Evolutionary conservation across 495 filamentous ascomycete species (phyloP).

Genomic region (Penicillium robsamsonii): DNA sequence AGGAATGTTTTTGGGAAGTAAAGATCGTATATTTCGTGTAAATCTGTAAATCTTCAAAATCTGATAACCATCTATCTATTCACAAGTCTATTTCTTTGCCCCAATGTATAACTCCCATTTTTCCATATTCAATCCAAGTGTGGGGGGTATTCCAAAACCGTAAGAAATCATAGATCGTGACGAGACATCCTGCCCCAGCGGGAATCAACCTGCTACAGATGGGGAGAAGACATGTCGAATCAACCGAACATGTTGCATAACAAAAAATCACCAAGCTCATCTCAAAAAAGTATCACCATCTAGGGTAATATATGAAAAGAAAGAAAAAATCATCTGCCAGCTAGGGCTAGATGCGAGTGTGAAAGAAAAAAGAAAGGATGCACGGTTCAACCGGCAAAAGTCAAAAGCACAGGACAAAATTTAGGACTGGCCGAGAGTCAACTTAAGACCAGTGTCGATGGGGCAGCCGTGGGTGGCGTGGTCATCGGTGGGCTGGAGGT

Average conservation of each 20-base stretch:
- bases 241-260: constrained; percentile 32
- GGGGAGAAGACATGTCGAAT: constrained; percentile 28
- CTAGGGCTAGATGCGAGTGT: constrained; percentile 11
- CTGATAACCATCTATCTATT: constrained; percentile 15
- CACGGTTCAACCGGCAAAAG: constrained; percentile 30
- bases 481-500: constrained; percentile 43
- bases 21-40: constrained; percentile 7
- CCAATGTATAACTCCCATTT: constrained; percentile 15
- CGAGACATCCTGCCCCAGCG: constrained; percentile 24
- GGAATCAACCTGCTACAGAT: constrained; percentile 18
- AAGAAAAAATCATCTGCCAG: constrained; percentile 17
- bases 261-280: constrained; percentile 16
- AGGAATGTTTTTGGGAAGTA: not conserved
- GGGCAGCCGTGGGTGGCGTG: constrained; percentile 48
- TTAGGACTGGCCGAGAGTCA: constrained; percentile 38
- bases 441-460: constrained; percentile 38
- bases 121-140: constrained; percentile 7
- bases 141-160: constrained; percentile 26
- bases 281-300: constrained; percentile 18
- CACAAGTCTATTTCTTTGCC: constrained; percentile 21
- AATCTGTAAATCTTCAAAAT: not conserved
- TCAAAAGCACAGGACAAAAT: constrained; percentile 7
- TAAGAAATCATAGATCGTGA: constrained; percentile 32
- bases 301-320: constrained; percentile 20
- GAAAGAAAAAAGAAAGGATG: constrained; percentile 23